Conservation (phyloP, 257 asterid species). For the Misopates orontium region DNA sequence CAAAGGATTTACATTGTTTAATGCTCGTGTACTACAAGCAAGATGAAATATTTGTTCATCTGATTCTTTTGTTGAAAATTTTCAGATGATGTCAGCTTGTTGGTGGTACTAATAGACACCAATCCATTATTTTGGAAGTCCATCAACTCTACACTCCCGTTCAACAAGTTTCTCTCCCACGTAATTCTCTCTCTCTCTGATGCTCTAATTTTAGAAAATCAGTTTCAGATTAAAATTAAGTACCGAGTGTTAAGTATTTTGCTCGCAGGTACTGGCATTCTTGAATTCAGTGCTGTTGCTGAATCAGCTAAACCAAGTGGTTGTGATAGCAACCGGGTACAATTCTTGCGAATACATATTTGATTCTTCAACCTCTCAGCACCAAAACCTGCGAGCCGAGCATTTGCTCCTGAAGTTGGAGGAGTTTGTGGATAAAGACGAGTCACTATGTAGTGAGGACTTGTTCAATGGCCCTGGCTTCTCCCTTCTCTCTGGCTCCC, state of each 20-base stretch:
- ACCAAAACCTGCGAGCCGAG: conserved; percentile 64
- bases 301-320: conserved; percentile 84
- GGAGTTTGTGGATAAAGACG: conserved; percentile 74
- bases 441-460: conserved; percentile 53
- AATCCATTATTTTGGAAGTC: conserved; percentile 92
- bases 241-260: background rate
- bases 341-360: conserved; percentile 69
- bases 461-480: conserved; percentile 61
- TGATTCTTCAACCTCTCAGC: conserved; percentile 63
- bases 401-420: conserved; percentile 62
- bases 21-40: background rate
- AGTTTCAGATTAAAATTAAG: background rate
- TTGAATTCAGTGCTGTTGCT: conserved; percentile 71
- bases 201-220: background rate
- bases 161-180: conserved; percentile 71
- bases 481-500: conserved; percentile 88
- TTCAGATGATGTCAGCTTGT: conserved; percentile 83
- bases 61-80: conserved; percentile 10
- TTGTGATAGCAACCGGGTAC: conserved; percentile 79
- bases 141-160: conserved; percentile 49
- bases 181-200: conserved; percentile 41
- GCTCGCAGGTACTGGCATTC: conserved; percentile 70
- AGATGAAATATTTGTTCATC: background rate
- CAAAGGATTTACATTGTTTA: background rate
- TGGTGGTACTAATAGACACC: conserved; percentile 78